A percentile compares a stretch with the other conserved stretches of the same genome.
These are phyloP conservation scores for Hypoxylon subgilvum DNA, from an alignment of 495 filamentous ascomycete species.

Conservation along the genomic window DNA sequence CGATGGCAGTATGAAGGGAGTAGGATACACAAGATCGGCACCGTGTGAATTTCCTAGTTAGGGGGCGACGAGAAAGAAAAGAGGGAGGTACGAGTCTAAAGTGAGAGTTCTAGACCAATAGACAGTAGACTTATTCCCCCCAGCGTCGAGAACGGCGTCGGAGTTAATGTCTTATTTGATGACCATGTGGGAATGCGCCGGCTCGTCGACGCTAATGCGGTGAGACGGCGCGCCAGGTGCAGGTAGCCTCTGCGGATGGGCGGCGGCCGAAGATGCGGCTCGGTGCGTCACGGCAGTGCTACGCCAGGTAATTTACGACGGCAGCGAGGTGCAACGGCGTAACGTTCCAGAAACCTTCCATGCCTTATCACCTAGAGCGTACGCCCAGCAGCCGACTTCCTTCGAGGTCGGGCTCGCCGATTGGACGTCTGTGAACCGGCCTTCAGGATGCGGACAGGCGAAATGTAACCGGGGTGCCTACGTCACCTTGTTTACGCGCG, in stretches of 20 bases:
- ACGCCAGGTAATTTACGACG: slow-evolving; percentile 7
- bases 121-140: too few relatives aligned
- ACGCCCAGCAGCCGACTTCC: neutral
- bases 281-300: slow-evolving; percentile 15
- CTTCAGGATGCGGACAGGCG: slow-evolving; percentile 12
- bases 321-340: slow-evolving; percentile 7
- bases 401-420: neutral
- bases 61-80: neutral
- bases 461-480: slow-evolving; percentile 14
- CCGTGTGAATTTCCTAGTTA: neutral
- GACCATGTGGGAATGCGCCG: slow-evolving; percentile 19
- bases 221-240: slow-evolving; percentile 13
- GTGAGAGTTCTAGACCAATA: neutral
- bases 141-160: too few relatives aligned
- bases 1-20: neutral
- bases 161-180: too few relatives aligned
- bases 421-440: neutral
- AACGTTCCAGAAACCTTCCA: slow-evolving; percentile 35
- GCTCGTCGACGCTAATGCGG: slow-evolving; percentile 16
- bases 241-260: slow-evolving; percentile 27
- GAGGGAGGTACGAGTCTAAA: neutral
- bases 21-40: slow-evolving; percentile 5
- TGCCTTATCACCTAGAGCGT: neutral
- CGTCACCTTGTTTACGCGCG: slow-evolving; percentile 1
- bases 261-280: slow-evolving; percentile 24